These are phyloP conservation scores for Cryptomeria japonica DNA, from an alignment of 75 land plant species.

Conservation along the genomic window DNA sequence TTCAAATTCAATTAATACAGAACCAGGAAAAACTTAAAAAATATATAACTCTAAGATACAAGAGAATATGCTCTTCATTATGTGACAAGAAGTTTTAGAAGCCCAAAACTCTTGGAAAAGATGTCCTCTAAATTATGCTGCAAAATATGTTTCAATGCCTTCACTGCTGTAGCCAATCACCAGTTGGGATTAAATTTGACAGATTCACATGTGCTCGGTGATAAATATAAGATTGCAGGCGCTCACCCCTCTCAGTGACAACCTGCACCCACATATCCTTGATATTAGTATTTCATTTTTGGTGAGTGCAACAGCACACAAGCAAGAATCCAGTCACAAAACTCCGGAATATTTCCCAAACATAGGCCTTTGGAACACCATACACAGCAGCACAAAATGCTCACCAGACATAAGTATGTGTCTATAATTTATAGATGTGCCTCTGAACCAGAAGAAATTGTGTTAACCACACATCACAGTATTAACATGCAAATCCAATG, in stretches of 20 bases:
- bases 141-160: not conserved
- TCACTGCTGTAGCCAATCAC: slow-evolving; percentile 39
- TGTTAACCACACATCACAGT: not conserved
- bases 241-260: slow-evolving; percentile 38
- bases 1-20: not conserved
- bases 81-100: not conserved
- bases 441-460: not conserved
- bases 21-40: not conserved
- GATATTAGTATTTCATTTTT: not conserved
- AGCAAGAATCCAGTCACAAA: not conserved
- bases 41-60: not conserved
- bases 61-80: not conserved
- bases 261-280: slow-evolving; percentile 18
- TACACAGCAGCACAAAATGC: not conserved
- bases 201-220: slow-evolving; percentile 37
- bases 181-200: slow-evolving; percentile 31
- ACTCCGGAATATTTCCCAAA: not conserved
- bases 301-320: not conserved
- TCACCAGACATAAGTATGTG: not conserved
- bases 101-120: not conserved
- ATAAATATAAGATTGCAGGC: slow-evolving; percentile 34
- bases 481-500: not conserved
- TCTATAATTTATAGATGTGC: not conserved
- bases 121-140: not conserved
- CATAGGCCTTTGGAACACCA: not conserved